These are phyloP conservation scores for Triticum turgidum DNA, from an alignment of 176 grass and related monocot genomes.

Conservation along the genomic window DNA sequence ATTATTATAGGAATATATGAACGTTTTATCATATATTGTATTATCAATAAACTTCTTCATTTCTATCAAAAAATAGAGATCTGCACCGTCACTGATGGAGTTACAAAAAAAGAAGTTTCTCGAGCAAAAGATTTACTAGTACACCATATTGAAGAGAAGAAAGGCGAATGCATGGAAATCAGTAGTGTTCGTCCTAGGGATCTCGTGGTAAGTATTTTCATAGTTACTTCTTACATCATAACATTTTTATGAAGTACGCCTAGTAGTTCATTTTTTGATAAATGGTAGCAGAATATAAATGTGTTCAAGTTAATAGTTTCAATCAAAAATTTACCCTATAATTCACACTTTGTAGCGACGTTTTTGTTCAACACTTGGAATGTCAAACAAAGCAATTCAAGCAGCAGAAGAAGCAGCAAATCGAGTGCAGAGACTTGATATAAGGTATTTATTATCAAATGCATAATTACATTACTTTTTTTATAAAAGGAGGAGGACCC, in stretches of 20 bases:
- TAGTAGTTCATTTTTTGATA: background rate
- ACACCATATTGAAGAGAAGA: slow-evolving; percentile 15
- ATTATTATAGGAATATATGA: background rate
- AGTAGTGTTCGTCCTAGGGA: background rate
- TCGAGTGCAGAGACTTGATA: slow-evolving; percentile 15
- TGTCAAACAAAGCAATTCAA: slow-evolving; percentile 15
- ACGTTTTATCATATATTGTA: background rate
- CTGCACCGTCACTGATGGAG: background rate
- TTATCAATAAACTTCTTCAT: background rate
- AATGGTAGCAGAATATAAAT: background rate
- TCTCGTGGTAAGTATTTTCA: background rate
- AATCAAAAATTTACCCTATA: background rate
- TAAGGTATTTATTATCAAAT: background rate
- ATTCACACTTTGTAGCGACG: background rate
- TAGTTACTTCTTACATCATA: background rate
- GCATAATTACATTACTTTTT: too few relatives aligned
- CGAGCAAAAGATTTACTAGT: slow-evolving; percentile 21
- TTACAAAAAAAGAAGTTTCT: slow-evolving; percentile 15
- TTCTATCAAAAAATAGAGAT: background rate
- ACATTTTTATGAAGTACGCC: background rate
- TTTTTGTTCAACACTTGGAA: slow-evolving; percentile 19
- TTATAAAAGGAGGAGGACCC: too few relatives aligned
- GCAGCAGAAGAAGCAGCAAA: slow-evolving; percentile 14
- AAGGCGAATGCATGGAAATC: slow-evolving; percentile 6
- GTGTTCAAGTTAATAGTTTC: background rate